phyloP scores from a whole-genome alignment of 202 grass and related monocot species.

The Zizania palustris region DNA sequence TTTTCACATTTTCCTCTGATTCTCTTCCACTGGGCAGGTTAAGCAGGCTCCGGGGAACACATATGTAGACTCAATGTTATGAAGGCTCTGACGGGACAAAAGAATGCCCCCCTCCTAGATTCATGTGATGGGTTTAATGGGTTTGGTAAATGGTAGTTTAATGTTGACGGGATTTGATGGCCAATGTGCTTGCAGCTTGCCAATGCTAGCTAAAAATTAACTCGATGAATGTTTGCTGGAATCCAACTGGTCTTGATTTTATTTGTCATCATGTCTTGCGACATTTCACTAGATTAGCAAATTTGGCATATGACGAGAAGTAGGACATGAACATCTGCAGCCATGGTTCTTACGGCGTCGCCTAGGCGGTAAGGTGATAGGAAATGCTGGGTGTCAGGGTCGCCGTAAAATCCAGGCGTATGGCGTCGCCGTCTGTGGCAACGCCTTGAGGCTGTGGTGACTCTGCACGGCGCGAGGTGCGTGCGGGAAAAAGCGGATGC shows the following conservation, averaged over 20 bases:
- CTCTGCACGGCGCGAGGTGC: too few species aligned
- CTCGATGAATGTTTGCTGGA: too few species aligned
- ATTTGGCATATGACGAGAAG: constrained; percentile 22
- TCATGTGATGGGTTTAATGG: not conserved
- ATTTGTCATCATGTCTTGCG: not conserved
- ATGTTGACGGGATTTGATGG: not conserved
- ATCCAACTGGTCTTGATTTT: not conserved
- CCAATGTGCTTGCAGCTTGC: not conserved
- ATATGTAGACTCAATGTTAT: constrained; percentile 7
- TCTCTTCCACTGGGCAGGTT: constrained; percentile 16
- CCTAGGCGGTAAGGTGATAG: too few species aligned
- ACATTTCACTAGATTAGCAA: not conserved
- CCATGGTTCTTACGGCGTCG: too few species aligned
- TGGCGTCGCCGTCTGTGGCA: too few species aligned
- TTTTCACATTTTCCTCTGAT: not conserved
- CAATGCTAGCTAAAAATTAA: not conserved
- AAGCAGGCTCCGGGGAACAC: not conserved
- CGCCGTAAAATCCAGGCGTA: too few species aligned
- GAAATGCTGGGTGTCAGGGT: too few species aligned
- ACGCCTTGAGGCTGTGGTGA: too few species aligned
- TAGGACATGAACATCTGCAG: constrained; percentile 23
- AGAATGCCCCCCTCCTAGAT: not conserved
- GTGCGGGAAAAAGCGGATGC: too few species aligned
- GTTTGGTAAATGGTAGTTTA: not conserved
- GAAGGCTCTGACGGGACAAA: not conserved